Evolutionary conservation across 805 yeast genomes (phyloP).

Genomic region (Ogataea pignaliae): DNA sequence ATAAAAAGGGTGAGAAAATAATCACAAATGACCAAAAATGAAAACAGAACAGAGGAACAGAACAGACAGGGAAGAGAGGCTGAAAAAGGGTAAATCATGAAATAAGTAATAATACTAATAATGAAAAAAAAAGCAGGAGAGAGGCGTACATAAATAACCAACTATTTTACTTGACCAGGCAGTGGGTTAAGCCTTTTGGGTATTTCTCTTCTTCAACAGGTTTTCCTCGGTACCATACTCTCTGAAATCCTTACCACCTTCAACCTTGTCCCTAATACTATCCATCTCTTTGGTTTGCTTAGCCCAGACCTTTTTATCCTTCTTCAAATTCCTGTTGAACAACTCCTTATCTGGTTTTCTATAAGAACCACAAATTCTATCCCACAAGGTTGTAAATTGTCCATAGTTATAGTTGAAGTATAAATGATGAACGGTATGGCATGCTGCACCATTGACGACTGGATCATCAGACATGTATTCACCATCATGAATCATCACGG

Average conservation of each 20-base stretch:
- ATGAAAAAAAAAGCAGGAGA: background rate
- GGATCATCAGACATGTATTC: slow-evolving; percentile 92
- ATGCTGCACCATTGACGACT: slow-evolving; percentile 93
- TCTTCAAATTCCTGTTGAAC: slow-evolving; percentile 60
- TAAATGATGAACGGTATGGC: slow-evolving; percentile 95
- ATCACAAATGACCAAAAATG: too few species aligned
- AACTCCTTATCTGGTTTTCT: slow-evolving; percentile 87
- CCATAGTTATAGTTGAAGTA: slow-evolving; percentile 98
- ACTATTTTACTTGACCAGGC: background rate
- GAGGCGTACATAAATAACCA: background rate
- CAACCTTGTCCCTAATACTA: slow-evolving; percentile 69
- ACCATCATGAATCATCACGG: slow-evolving; percentile 98
- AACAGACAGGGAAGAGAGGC: too few species aligned
- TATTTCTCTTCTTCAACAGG: slow-evolving; percentile 22
- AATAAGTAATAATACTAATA: too few species aligned
- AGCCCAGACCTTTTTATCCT: slow-evolving; percentile 59
- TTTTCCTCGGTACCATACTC: slow-evolving; percentile 56
- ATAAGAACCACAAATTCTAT: slow-evolving; percentile 89
- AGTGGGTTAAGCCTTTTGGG: background rate
- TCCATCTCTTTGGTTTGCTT: slow-evolving; percentile 74
- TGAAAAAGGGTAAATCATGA: too few species aligned
- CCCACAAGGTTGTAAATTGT: slow-evolving; percentile 98
- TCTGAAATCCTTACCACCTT: slow-evolving; percentile 75
- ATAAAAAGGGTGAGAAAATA: too few species aligned
- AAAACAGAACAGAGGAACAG: too few species aligned